These are phyloP conservation scores for Martensiomyces pterosporus DNA, from an alignment of 192 early-diverging fungal species.

Conservation along the genomic window DNA sequence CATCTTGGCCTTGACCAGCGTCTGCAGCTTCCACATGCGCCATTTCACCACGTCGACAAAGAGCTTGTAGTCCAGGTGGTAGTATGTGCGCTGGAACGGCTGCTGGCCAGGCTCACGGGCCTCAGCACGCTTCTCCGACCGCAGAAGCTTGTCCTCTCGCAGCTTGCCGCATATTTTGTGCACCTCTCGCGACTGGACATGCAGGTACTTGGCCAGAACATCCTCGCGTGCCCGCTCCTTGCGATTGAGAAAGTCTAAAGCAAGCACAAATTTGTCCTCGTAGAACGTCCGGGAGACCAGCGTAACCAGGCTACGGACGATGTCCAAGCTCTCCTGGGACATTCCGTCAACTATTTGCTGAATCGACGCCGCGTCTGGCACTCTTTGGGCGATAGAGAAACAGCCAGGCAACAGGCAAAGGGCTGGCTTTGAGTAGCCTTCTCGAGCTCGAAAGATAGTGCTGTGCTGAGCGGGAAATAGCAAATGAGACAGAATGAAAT, in stretches of 20 bases:
- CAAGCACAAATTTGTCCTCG: slow-evolving; percentile 69
- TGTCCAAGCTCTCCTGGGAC: slow-evolving; percentile 40
- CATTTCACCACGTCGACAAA: slow-evolving; percentile 92
- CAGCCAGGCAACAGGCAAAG: too few relatives aligned
- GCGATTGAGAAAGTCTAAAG: slow-evolving; percentile 76
- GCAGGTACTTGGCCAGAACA: slow-evolving; percentile 63
- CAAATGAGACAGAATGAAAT: too few relatives aligned
- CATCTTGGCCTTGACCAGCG: slow-evolving; percentile 54
- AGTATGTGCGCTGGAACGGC: slow-evolving; percentile 56
- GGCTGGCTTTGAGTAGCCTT: too few relatives aligned
- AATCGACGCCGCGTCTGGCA: too few relatives aligned
- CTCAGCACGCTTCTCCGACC: background rate
- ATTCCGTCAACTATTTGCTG: too few relatives aligned
- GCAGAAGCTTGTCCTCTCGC: slow-evolving; percentile 72
- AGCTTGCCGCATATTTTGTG: slow-evolving; percentile 77
- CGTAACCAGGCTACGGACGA: slow-evolving; percentile 61
- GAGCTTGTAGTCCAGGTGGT: slow-evolving; percentile 90
- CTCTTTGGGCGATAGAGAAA: too few relatives aligned
- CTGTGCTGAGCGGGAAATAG: too few relatives aligned
- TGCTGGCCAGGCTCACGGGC: slow-evolving; percentile 29
- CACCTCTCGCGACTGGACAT: slow-evolving; percentile 65
- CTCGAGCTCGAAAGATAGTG: too few relatives aligned
- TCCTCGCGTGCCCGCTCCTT: slow-evolving; percentile 71
- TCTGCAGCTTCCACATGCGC: slow-evolving; percentile 83
- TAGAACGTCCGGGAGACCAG: slow-evolving; percentile 85